These are phyloP conservation scores for Cardamine occulta DNA, from an alignment of 345 rosid species.

Conservation along the genomic window DNA sequence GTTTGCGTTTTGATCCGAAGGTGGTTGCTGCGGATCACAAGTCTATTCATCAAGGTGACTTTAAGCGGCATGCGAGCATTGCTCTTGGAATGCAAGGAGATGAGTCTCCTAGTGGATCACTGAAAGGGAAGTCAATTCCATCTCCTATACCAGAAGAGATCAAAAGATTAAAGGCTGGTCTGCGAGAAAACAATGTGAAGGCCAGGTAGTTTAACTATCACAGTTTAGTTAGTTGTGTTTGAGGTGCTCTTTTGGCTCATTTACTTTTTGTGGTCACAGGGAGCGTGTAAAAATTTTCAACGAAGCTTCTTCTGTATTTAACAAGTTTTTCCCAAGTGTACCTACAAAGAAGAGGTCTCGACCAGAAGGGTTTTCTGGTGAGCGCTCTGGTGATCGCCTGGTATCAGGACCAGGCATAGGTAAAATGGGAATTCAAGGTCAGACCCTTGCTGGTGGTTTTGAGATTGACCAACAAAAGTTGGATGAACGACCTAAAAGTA, in stretches of 20 bases:
- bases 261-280: slow-evolving; percentile 58
- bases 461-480: slow-evolving; percentile 80
- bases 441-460: slow-evolving; percentile 52
- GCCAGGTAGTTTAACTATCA: slow-evolving; percentile 69
- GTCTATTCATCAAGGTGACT: slow-evolving; percentile 73
- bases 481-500: slow-evolving; percentile 71
- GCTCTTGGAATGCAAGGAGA: slow-evolving; percentile 79
- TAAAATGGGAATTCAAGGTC: slow-evolving; percentile 81
- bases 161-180: slow-evolving; percentile 62
- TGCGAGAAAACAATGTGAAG: slow-evolving; percentile 69
- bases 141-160: slow-evolving; percentile 73
- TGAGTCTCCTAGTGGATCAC: slow-evolving; percentile 61
- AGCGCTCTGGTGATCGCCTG: slow-evolving; percentile 70
- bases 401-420: slow-evolving; percentile 56
- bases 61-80: slow-evolving; percentile 60
- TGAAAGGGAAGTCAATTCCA: slow-evolving; percentile 60
- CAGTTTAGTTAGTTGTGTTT: slow-evolving; percentile 23
- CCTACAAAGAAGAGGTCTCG: slow-evolving; percentile 88
- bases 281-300: slow-evolving; percentile 69
- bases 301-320: slow-evolving; percentile 82
- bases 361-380: slow-evolving; percentile 65
- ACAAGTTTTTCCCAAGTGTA: slow-evolving; percentile 69
- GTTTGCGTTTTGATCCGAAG: slow-evolving; percentile 77
- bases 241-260: slow-evolving; percentile 39
- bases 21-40: slow-evolving; percentile 73